Evolutionary conservation across 805 yeast genomes (phyloP), one percentile per base, ranked within the genome.

Genomic region (Limtongia smithiae): DNA sequence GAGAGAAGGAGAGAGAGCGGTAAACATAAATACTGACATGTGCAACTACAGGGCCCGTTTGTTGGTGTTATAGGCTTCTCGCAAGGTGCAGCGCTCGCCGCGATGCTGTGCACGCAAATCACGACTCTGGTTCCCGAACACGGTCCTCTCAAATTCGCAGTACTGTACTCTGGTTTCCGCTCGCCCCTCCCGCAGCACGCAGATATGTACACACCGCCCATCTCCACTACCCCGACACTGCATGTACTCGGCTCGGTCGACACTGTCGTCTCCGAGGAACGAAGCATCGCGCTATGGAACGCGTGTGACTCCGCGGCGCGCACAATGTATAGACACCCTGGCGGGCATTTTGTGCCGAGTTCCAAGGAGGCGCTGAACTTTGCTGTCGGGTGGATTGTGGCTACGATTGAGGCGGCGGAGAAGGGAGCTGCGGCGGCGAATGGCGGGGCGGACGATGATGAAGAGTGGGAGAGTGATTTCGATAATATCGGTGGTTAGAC

Each of bases 271-370:
- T 80, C 84, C 7, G 81, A 80, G 24, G 83, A 78, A 22, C 74
- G 95, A 60, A 77, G 90, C 0, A 70, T 78, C 68, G 73, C 74
- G 21, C 70, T 93, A 36, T 79, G 76, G 49, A 75, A 77, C 15
- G 67, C 75, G 33, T 78, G 83, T 18, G 71, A 67, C 25, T 62
- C 68, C 17, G 69, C 65, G 9, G 63, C 67, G 21, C 70, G 85
- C 4, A 72, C 68, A 3, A 61, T 71, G 12, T 69, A 83, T 51
- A 83, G 78, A 56, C 98, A 91, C 62, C 97, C 97, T 8, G 97
- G 98, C 53, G 97, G 97, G 1, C 98, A 91, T 64, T 89, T 85
- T 70, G 96, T 91, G 40, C 98, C 97, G 25, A 88, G 87, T 68
- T 83, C 89, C 42, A 85, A 85, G 66, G 78, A 75, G 48, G 66